phyloP scores from a whole-genome alignment of 306 rosid genomes.

The Cucurbita maxima region DNA sequence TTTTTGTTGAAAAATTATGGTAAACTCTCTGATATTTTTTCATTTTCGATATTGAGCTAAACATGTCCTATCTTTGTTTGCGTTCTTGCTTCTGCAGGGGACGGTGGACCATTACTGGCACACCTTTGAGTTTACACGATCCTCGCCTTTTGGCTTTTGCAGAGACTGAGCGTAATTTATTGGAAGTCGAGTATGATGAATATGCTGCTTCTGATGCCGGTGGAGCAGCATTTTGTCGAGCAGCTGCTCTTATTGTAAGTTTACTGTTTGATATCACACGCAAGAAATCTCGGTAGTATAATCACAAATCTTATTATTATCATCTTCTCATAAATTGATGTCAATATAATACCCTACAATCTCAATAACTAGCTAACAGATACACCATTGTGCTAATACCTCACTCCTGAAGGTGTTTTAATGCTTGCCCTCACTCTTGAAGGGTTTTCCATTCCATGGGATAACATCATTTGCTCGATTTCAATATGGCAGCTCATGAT shows the following conservation, averaged over 20 bases:
- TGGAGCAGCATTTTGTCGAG: slow-evolving; percentile 94
- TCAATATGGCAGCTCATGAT: slow-evolving; percentile 65
- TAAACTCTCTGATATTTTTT: neutral
- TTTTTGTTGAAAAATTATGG: neutral
- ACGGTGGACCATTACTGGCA: slow-evolving; percentile 95
- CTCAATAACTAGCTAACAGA: neutral
- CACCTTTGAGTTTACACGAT: slow-evolving; percentile 90
- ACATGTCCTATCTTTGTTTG: slow-evolving; percentile 2
- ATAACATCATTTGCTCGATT: slow-evolving; percentile 4
- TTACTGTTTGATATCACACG: neutral
- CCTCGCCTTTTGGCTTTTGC: slow-evolving; percentile 91
- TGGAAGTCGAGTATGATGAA: slow-evolving; percentile 92
- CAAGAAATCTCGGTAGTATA: neutral
- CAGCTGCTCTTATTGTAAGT: slow-evolving; percentile 88
- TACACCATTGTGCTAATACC: neutral
- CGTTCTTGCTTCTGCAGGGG: slow-evolving; percentile 33
- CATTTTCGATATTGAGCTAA: neutral
- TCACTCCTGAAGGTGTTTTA: neutral
- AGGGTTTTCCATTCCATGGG: neutral
- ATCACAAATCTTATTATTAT: neutral
- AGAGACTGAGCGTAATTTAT: slow-evolving; percentile 83
- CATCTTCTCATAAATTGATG: neutral
- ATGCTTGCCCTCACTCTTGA: neutral
- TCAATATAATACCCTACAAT: neutral
- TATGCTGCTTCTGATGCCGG: slow-evolving; percentile 72